Base-by-base conservation (phyloP, 352 stramenopile genomes). In the Pythium insidiosum region DNA sequence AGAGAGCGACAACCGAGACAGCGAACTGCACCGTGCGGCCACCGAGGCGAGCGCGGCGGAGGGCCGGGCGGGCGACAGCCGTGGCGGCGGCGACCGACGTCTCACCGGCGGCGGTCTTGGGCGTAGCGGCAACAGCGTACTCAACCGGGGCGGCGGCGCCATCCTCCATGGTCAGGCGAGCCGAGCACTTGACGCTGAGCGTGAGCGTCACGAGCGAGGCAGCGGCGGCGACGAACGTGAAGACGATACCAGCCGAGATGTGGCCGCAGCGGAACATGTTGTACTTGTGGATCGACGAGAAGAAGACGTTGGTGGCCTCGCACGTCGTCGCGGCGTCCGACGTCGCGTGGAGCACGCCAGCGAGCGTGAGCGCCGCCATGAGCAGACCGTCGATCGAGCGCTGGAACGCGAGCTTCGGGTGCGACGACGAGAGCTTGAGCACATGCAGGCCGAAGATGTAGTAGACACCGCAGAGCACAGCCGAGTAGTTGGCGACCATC, bases 131-230 rank as follows among this genome's bases (percentile, higher is more conserved):
- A 10, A 46, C 42, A 23, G 33, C 39, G 47, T 68, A 73, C 13
- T 58, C 54, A 37, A 56, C 28, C 21, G 36, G 39, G 5, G 57
- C 58, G 38, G 49, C 56, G 1, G 59, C 35, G 30, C 63, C 50
- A 24, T 73, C 47, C 11, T 67, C 56, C 1, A 47, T 29, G n/a
- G n/a, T n/a, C n/a, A n/a, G n/a, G n/a, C n/a, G n/a, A n/a, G n/a
- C n/a, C n/a, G n/a, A n/a, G n/a, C n/a, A n/a, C n/a, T n/a, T n/a
- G 43, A 71, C 68, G 50, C 64, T 74, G 57, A 47, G 57, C 12
- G 34, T 44, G 5, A 68, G 34, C 42, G 64, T 62, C 21, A 60
- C 50, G 5, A 63, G 40, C 53, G 65, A 69, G 21, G 72, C 37
- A 9, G 30, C 61, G 10, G 50, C 63, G 25, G 61, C 65, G 22